Percentiles rank a stretch among this genome's conserved stretches.
These are phyloP conservation scores for Berberis thunbergii DNA, from an alignment of 164 flowering plant genomes.

Conservation along the genomic window DNA sequence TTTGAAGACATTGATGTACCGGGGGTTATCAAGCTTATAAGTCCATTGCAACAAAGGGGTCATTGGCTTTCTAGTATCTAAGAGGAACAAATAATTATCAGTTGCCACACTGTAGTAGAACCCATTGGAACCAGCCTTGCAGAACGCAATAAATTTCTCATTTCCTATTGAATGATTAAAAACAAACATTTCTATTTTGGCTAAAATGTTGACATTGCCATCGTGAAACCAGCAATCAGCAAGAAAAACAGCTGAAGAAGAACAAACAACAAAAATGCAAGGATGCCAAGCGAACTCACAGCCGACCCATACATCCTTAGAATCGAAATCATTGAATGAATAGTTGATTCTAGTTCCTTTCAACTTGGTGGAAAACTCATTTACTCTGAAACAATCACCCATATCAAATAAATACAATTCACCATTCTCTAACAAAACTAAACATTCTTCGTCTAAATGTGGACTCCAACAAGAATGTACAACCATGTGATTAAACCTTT, in stretches of 20 bases:
- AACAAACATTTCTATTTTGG: conserved; percentile 31
- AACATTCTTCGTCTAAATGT: conserved; percentile 50
- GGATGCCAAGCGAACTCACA: conserved; percentile 81
- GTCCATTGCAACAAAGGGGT: conserved; percentile 67
- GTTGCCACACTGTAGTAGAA: conserved; percentile 49
- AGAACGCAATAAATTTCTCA: conserved; percentile 47
- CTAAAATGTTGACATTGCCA: conserved; percentile 27
- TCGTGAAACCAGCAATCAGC: conserved; percentile 47
- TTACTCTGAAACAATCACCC: conserved; percentile 7
- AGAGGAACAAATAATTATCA: conserved; percentile 35
- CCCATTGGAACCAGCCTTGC: conserved; percentile 39
- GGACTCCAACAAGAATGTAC: conserved; percentile 69
- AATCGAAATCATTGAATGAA: conserved; percentile 20
- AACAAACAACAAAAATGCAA: conserved; percentile 43
- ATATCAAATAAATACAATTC: conserved; percentile 59
- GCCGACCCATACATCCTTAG: conserved; percentile 38
- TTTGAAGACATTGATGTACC: conserved; percentile 30
- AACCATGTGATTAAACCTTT: conserved; percentile 29
- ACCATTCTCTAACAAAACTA: conserved; percentile 59
- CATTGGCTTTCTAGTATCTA: conserved; percentile 60
- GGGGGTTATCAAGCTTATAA: conserved; percentile 46
- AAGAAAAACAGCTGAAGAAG: conserved; percentile 37
- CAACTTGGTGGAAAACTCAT: conserved; percentile 10
- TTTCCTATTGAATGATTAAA: conserved; percentile 10
- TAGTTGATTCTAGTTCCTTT: conserved; percentile 32